These are phyloP conservation scores for Botrytis aclada DNA, from an alignment of 2,329 filamentous ascomycete genomes.

Conservation along the genomic window DNA sequence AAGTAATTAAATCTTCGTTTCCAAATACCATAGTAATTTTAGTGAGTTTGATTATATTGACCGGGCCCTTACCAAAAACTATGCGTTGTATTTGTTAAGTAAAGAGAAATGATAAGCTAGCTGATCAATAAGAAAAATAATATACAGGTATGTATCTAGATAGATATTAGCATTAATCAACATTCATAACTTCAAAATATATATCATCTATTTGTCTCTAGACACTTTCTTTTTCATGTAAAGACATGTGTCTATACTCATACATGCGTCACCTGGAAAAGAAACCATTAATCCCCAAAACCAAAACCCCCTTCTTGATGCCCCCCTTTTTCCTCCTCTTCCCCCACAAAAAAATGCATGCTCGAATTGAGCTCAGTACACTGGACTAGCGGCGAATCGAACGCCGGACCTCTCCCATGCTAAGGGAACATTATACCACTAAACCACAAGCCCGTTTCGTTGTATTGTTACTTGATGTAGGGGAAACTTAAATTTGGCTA, in stretches of 20 bases:
- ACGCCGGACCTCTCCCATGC: background rate
- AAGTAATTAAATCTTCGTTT: no score
- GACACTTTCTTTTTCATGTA: background rate
- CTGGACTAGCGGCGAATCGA: background rate
- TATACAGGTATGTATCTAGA: background rate
- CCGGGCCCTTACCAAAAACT: no score
- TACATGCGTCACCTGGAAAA: background rate
- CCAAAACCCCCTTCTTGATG: background rate
- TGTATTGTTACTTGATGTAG: background rate
- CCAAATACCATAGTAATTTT: no score
- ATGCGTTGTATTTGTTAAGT: background rate
- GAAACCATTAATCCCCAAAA: background rate
- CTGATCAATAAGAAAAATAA: background rate
- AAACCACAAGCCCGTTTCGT: background rate
- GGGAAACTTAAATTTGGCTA: fast-evolving
- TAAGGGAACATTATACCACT: background rate
- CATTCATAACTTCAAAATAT: background rate
- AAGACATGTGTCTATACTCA: background rate
- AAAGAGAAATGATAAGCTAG: background rate
- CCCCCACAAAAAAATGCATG: fast-evolving
- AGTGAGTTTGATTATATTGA: no score
- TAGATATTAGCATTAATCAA: background rate
- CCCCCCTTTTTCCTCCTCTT: background rate
- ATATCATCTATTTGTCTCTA: background rate
- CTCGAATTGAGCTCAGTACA: fast-evolving